Base-by-base conservation (phyloP, 1,139 yeast genomes). In the Pichia cactophila region DNA sequence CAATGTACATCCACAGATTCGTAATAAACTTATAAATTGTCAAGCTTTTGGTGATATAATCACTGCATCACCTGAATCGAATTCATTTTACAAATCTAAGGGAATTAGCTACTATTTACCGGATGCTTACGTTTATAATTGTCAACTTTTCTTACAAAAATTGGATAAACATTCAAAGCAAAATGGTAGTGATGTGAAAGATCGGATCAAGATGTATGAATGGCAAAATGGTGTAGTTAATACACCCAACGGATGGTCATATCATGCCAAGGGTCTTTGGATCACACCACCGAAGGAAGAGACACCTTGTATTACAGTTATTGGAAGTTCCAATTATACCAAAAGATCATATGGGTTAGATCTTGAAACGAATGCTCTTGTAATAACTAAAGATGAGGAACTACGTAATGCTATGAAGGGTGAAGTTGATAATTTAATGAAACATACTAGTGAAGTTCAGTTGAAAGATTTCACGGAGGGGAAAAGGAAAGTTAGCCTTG, bases 251-350 rank as follows among this genome's bases (percentile, higher is more conserved):
- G 97, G 98, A 1, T 92, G 98, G 98, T 87, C 97, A 0, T 92
- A 92, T 65, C 99, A 92, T 63, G 98, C 98, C n/a, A 92, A 92
- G 64, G 99, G 99, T 0, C 71, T 89, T 16, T 92, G 98, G 98
- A 69, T 87, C 1, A 74, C 81, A 8, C 76, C 77, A 8, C 86
- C 89, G 0, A 73, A 70, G 8, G 83, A 79, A 50, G 58, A 59
- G 0, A 61, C 69, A 31, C 96, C 96, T 2, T 74, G 83, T 41
- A 70, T 87, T 28, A 86, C 97, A 0, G 80, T 90, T 3, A 75
- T 92, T 49, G 98, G 98, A 1, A 87, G 96, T 0, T 88, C 97
- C 0, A 92, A 92, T 64, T 92, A 89, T 64, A 94, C 98, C 0
- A 80, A 85, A 56, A 74, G 99, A 53, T 90, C 97, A 0, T 92